phyloP scores from a whole-genome alignment of 495 filamentous ascomycete species.

The Neurospora sp. region DNA sequence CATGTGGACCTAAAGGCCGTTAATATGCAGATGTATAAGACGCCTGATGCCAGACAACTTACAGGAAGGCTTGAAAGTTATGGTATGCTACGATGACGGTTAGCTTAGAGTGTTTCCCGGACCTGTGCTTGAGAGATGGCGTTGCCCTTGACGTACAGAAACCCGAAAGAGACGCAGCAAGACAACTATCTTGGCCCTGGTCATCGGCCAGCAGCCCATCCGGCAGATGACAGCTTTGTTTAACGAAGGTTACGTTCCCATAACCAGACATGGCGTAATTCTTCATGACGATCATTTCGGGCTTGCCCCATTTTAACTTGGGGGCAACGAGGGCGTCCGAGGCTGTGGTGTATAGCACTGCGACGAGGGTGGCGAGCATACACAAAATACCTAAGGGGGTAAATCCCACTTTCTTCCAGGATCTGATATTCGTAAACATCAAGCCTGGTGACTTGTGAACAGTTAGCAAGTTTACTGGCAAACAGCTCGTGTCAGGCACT shows the following conservation, averaged over 20 bases:
- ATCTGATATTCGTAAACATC: slow-evolving; percentile 55
- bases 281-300: slow-evolving; percentile 32
- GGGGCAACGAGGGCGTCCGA: slow-evolving; percentile 62
- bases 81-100: slow-evolving; percentile 15
- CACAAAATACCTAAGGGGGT: slow-evolving; percentile 49
- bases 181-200: slow-evolving; percentile 41
- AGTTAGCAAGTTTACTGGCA: not conserved
- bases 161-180: slow-evolving; percentile 54
- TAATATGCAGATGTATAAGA: not conserved
- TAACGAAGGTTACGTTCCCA: slow-evolving; percentile 45
- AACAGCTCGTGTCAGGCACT: slow-evolving; percentile 4
- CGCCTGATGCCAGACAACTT: not conserved
- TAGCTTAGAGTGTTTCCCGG: not conserved
- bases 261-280: slow-evolving; percentile 50
- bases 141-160: slow-evolving; percentile 19
- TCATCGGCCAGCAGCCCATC: slow-evolving; percentile 32
- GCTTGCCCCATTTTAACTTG: slow-evolving; percentile 44
- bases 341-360: slow-evolving; percentile 65
- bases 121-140: not conserved
- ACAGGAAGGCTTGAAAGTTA: slow-evolving; percentile 26
- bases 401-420: slow-evolving; percentile 48
- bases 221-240: slow-evolving; percentile 47
- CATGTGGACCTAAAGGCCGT: slow-evolving; percentile 25
- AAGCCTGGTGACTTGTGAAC: slow-evolving; percentile 37
- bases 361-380: slow-evolving; percentile 48